Evolutionary conservation across 305 asterid genomes (phyloP).

Genomic region (Coffea humblotiana): DNA sequence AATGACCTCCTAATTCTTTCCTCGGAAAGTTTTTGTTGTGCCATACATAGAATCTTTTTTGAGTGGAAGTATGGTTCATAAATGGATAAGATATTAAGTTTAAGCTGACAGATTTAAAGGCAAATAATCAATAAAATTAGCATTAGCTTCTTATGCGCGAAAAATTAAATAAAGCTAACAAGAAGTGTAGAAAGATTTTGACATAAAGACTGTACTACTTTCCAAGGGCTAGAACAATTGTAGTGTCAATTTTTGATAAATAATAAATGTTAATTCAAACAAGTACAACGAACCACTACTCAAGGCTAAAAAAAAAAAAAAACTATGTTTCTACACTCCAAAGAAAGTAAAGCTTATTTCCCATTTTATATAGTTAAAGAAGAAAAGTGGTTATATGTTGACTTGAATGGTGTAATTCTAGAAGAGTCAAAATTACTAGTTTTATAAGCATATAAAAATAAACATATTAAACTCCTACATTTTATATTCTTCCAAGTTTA

Average conservation of each 20-base stretch:
- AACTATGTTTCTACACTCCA: neutral
- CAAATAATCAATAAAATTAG: neutral
- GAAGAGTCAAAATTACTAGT: conserved; percentile 5
- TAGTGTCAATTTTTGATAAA: neutral
- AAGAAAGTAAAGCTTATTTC: neutral
- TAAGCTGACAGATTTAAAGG: neutral
- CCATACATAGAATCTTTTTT: neutral
- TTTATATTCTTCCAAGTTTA: no score
- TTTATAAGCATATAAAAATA: neutral
- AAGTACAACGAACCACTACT: neutral
- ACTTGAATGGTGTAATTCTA: conserved; percentile 11
- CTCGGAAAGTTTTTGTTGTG: neutral
- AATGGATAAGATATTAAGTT: neutral
- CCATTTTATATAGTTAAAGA: neutral
- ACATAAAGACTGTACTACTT: neutral
- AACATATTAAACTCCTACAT: neutral
- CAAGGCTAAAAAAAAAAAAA: neutral
- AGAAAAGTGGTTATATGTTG: neutral
- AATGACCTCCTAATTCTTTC: neutral
- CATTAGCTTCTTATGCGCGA: neutral
- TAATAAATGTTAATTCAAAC: neutral
- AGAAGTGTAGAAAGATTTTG: neutral
- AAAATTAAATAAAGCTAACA: neutral
- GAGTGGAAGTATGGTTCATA: neutral
- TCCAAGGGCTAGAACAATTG: neutral